Percentiles rank a stretch among this genome's conserved stretches.
Evolutionary conservation across 179 eudicot species (phyloP).

Genomic region (Drosera spatulata): DNA sequence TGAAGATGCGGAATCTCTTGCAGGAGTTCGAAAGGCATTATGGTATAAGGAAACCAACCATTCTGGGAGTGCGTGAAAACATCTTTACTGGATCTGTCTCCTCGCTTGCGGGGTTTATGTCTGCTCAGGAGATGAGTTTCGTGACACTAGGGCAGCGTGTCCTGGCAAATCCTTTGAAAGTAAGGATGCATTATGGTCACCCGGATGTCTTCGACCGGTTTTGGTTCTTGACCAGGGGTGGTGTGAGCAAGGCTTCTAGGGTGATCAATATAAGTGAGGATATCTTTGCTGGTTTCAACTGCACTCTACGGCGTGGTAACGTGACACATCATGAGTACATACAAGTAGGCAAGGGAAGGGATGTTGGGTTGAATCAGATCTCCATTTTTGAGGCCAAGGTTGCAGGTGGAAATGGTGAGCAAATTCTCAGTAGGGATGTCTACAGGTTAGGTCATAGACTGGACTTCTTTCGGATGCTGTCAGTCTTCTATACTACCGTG

Average conservation of each 20-base stretch:
- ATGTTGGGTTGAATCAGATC: slow-evolving; percentile 91
- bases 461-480: slow-evolving; percentile 95
- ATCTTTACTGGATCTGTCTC: slow-evolving; percentile 95
- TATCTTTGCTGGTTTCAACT: slow-evolving; percentile 91
- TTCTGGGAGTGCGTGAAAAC: slow-evolving; percentile 86
- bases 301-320: slow-evolving; percentile 87
- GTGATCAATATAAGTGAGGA: slow-evolving; percentile 95
- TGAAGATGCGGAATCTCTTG: slow-evolving; percentile 83
- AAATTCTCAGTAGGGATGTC: slow-evolving; percentile 83
- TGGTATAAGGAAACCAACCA: slow-evolving; percentile 81
- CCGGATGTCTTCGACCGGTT: slow-evolving; percentile 93
- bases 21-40: slow-evolving; percentile 60
- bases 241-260: slow-evolving; percentile 89
- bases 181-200: slow-evolving; percentile 97
- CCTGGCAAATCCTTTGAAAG: slow-evolving; percentile 90
- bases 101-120: slow-evolving; percentile 98
- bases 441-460: slow-evolving; percentile 89
- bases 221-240: slow-evolving; percentile 89
- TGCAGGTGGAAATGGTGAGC: slow-evolving; percentile 96
- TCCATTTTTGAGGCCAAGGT: slow-evolving; percentile 98
- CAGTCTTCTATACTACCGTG: slow-evolving; percentile 77
- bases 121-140: slow-evolving; percentile 89
- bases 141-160: slow-evolving; percentile 96
- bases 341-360: slow-evolving; percentile 97
- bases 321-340: slow-evolving; percentile 95